These are phyloP conservation scores for Phytophthora pini DNA, from an alignment of 352 stramenopile genomes.

Conservation along the genomic window DNA sequence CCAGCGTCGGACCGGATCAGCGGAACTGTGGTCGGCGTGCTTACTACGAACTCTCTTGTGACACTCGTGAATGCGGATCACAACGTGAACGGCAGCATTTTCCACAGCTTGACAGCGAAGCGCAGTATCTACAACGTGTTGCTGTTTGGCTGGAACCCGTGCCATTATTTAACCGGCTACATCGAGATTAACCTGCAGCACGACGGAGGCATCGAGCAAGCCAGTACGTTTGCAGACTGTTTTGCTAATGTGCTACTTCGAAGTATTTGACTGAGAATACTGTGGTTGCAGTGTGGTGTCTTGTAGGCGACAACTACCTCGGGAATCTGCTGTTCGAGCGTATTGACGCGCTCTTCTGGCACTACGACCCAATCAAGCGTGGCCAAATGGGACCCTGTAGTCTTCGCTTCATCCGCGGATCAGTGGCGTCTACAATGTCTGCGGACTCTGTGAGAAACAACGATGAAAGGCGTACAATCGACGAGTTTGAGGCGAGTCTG, in stretches of 20 bases:
- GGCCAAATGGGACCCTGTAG: constrained; percentile 24
- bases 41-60: constrained; percentile 44
- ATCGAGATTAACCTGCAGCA: constrained; percentile 56
- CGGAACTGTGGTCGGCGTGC: constrained; percentile 37
- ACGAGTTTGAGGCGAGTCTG: constrained; percentile 14
- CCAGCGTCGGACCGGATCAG: constrained; percentile 31
- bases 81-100: constrained; percentile 48
- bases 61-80: constrained; percentile 49
- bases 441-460: constrained; percentile 31
- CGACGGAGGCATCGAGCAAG: constrained; percentile 48
- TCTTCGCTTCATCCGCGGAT: constrained; percentile 36
- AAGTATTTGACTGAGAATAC: neutral
- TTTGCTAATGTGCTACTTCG: neutral
- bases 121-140: constrained; percentile 47
- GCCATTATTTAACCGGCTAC: constrained; percentile 52
- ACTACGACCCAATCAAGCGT: constrained; percentile 46
- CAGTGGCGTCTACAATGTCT: constrained; percentile 32
- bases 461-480: neutral
- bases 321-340: constrained; percentile 49
- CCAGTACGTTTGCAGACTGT: constrained; percentile 32
- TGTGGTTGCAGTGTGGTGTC: constrained; percentile 44
- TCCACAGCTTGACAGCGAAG: constrained; percentile 48
- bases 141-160: constrained; percentile 49
- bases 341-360: constrained; percentile 49
- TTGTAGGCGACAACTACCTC: constrained; percentile 51